Base-by-base conservation (phyloP, 140 eudicot genomes). In the Flaveria floridana region DNA sequence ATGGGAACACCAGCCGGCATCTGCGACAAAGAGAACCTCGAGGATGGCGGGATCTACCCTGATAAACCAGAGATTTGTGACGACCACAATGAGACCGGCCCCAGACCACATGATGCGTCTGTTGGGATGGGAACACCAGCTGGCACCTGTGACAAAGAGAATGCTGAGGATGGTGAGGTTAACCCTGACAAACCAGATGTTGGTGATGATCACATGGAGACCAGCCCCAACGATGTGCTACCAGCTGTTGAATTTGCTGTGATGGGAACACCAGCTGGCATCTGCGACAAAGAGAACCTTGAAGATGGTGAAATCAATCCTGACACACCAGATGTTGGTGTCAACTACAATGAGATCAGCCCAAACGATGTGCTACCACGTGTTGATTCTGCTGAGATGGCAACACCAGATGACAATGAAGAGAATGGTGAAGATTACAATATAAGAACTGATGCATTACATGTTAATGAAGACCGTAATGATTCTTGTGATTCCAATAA, bases 401-500 rank as follows among this genome's bases (percentile, higher is more conserved):
- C 50, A 34, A 65, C n/a, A 8, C 26, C 47, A 14, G 47, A 21
- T 30, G 68, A 34, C 4, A 65, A 65, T 64, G 50, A 34, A 64
- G 70, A 64, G 70, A 64, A 30, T 64, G 70, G 23, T 34, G 70
- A 64, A 64, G 70, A 64, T 46, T 55, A 18, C 46, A 23, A 6
- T 26, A 62, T 48, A 18, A 47, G 63, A 25, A 64, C 42, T 75
- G 81, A 64, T 26, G 55, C 72, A 64, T 65, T 79, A 72, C 79
- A 73, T 68, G 70, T 30, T 77, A 65, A 47, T 65, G 85, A 59
- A 61, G 80, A 64, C 52, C 78, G 67, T 58, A 74, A 52, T 62
- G 82, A 66, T 81, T 53, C 72, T 34, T 67, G 79, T 70, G 68
- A 73, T 75, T 58, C 79, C 51, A 68, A 55, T 70, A 61, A 11